Evolutionary conservation across 768 basidiomycete species (phyloP), one percentile per base, ranked within the genome.

Genomic region (Tulasnella calospora): DNA sequence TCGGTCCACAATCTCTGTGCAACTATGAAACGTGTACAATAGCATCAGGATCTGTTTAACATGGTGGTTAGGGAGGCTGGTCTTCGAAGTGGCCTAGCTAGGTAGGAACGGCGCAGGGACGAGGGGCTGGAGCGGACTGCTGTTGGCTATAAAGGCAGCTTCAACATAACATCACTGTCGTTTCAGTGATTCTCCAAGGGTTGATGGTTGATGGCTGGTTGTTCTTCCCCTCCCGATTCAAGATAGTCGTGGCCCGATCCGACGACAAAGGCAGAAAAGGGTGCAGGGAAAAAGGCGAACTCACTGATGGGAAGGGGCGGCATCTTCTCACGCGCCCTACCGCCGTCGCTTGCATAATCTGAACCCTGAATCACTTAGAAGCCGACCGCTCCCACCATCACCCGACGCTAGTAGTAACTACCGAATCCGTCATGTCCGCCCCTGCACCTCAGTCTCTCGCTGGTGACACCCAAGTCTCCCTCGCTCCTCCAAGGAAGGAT

Each of bases 261-360:
- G 38, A 77, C 47, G 57, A 70, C 76, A 77, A 77, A 70, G 76
- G 77, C n/a, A 71, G 47, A 55, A 47, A 55, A 41, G 44, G 44
- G 74, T 74, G 23, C 35, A 55, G 41, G 57, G 23, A 76, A 61
- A 76, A 76, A 76, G 75, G 75, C 75, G 75, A 61, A 76, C 75
- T 61, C 55, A 61, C 61, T 67, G 61, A 67, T 67, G 61, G 61
- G 61, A 44, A 61, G 55, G 36, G 51, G 38, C 75, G 40, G 27
- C n/a, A 27, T 67, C 61, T 44, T 41, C 67, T 35, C 40, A 55
- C 77, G 77, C 77, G 77, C 71, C 70, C 70, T 78, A 70, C 76
- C 77, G 70, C 77, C 44, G 55, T 67, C 23, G 23, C 74, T 61
- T 40, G 36, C 55, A 38, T 74, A 67, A 76, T 23, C 74, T 44